These are phyloP conservation scores for Lichtheimia hyalospora DNA, from an alignment of 371 early-diverging fungal species.

Conservation along the genomic window DNA sequence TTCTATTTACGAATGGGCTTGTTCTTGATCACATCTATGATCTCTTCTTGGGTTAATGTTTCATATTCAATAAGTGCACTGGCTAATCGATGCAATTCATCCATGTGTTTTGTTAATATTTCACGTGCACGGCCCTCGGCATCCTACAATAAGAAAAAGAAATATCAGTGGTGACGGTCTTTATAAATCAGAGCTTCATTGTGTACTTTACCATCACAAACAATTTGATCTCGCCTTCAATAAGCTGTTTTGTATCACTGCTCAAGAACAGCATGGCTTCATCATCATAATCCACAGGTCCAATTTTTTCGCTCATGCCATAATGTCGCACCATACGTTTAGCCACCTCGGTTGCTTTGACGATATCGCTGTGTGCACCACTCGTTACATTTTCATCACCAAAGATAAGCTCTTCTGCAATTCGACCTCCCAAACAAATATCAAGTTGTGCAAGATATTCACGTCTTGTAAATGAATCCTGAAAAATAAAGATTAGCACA, in stretches of 20 bases:
- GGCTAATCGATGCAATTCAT: constrained; percentile 85
- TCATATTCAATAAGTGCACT: constrained; percentile 87
- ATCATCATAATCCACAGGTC: constrained; percentile 49
- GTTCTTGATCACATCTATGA: constrained; percentile 71
- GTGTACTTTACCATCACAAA: constrained; percentile 57
- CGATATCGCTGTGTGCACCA: constrained; percentile 87
- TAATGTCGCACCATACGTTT: constrained; percentile 83
- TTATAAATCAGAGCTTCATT: constrained; percentile 11
- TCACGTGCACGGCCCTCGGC: constrained; percentile 60
- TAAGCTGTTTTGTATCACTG: constrained; percentile 64
- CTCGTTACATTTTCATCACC: constrained; percentile 89
- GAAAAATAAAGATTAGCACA: background rate
- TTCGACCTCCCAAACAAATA: constrained; percentile 93
- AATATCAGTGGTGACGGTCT: background rate
- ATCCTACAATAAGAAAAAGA: constrained; percentile 20
- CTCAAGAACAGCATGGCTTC: constrained; percentile 74
- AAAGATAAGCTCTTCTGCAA: constrained; percentile 91
- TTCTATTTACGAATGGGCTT: constrained; percentile 44
- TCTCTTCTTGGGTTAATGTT: constrained; percentile 84
- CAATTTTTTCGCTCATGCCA: constrained; percentile 90
- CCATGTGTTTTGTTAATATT: constrained; percentile 66
- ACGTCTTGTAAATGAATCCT: constrained; percentile 68
- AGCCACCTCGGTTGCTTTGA: constrained; percentile 85
- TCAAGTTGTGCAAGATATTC: constrained; percentile 87
- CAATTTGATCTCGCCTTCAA: constrained; percentile 79